Conservation (phyloP, 164 flowering plant species). For the Umbilicus rupestris region DNA sequence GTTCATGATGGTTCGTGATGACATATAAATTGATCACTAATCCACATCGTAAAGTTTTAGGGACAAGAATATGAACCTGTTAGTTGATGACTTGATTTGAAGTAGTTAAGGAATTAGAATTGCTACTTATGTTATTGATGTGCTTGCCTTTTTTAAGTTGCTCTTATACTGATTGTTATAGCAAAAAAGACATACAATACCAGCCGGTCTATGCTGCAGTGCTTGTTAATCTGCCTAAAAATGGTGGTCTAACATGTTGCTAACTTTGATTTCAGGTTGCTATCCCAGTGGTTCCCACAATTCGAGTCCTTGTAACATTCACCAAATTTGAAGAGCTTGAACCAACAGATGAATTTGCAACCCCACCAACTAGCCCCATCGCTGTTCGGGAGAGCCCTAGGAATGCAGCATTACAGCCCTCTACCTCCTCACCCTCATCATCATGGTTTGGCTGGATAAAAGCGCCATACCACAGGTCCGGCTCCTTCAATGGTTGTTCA, state of each 20-base stretch:
- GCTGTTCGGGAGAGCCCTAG: constrained; percentile 44
- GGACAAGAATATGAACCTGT: too few relatives aligned
- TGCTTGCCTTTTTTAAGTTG: too few relatives aligned
- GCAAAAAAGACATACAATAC: too few relatives aligned
- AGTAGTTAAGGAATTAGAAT: too few relatives aligned
- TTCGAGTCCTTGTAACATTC: constrained; percentile 83
- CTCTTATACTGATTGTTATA: too few relatives aligned
- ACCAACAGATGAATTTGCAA: constrained; percentile 72
- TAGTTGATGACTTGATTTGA: too few relatives aligned
- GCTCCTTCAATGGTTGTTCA: constrained; percentile 36
- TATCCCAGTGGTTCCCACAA: constrained; percentile 92
- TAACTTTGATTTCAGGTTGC: constrained; percentile 57
- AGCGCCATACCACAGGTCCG: constrained; percentile 31
- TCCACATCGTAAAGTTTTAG: too few relatives aligned
- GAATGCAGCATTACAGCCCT: constrained; percentile 16
- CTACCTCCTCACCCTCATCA: constrained; percentile 44
- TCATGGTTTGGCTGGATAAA: constrained; percentile 85
- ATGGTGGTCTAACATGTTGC: too few relatives aligned
- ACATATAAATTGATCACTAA: too few relatives aligned
- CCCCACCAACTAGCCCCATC: constrained; percentile 84
- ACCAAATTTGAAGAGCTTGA: constrained; percentile 85
- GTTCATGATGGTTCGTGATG: too few relatives aligned
- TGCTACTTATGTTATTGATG: too few relatives aligned
- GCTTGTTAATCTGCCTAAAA: not conserved
- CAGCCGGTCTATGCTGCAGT: too few relatives aligned